Conservation (phyloP, 768 basidiomycete genomes). For the Pleurotus tuoliensis region DNA sequence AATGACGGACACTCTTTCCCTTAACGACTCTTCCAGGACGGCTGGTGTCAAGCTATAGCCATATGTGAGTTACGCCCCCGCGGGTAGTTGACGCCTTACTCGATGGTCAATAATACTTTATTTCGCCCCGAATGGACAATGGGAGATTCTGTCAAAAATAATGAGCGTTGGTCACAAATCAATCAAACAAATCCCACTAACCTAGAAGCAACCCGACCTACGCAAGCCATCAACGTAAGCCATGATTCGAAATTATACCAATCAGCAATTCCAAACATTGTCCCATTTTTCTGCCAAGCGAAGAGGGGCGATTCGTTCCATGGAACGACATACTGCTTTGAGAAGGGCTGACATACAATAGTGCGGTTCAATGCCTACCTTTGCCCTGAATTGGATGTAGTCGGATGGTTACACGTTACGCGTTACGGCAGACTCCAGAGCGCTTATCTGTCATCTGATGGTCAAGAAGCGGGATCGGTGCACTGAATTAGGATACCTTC, state of each 20-base stretch:
- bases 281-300: slow-evolving; percentile 90
- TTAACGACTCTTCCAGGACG: slow-evolving; percentile 66
- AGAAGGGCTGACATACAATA: background rate
- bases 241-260: slow-evolving; percentile 10
- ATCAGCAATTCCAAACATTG: slow-evolving; percentile 58
- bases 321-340: slow-evolving; percentile 57
- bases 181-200: slow-evolving; percentile 23
- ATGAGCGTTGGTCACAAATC: background rate
- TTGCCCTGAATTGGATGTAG: too few relatives aligned
- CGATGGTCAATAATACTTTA: slow-evolving; percentile 64
- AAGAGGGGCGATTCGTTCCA: slow-evolving; percentile 86
- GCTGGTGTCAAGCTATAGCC: slow-evolving; percentile 61
- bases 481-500: too few relatives aligned
- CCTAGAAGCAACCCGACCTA: slow-evolving; percentile 77
- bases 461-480: too few relatives aligned
- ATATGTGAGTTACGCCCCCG: slow-evolving; percentile 10
- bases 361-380: background rate
- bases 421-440: too few relatives aligned
- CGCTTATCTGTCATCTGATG: too few relatives aligned
- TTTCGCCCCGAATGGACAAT: slow-evolving; percentile 40
- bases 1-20: slow-evolving; percentile 46
- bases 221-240: slow-evolving; percentile 8
- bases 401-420: too few relatives aligned
- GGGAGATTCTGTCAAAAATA: slow-evolving; percentile 46
- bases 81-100: slow-evolving; percentile 35